Evolutionary conservation across 164 flowering plant genomes (phyloP), one percentile per base, ranked within the genome.

Genomic region (Chloranthus sessilifolius): DNA sequence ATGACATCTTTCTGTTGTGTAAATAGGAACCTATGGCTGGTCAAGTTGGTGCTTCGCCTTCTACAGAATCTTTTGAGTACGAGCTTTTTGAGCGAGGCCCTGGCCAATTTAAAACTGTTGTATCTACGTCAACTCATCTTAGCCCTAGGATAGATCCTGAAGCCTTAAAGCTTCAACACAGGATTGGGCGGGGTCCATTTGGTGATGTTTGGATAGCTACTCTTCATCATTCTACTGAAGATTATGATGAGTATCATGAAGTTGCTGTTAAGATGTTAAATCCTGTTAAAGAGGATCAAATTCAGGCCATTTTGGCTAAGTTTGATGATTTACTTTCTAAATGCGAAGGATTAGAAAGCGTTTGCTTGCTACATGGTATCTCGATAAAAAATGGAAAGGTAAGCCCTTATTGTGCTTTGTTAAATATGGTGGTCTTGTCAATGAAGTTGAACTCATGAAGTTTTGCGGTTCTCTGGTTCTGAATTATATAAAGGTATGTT

Each of bases 161-260:
- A 5, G 59, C 70, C 7, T 47, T 91, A 69, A 83, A 77, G 59
- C 82, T 87, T 24, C 74, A 75, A 35, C 89, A 87, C 36, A 69
- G 96, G 63, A 87, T 91, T 55, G 98, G 98, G 20, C 64, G 87
- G 54, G 98, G 98, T 0, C 70, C 74, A 2, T 80, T 91, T 63
- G 96, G 96, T 37, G 95, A 91, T 71, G 88, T 85, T 58, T 91
- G 95, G 95, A 53, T 83, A 37, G 98, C 89, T 16, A 91, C 96
- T 30, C 86, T 75, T 65, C 95, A 91, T 68, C 82, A 48, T 41
- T 81, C 81, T 4, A 66, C 73, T 21, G 65, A 64, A 27, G 95
- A 81, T 59, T 85, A 68, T 64, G 88, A 91, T 47, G 72, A 77
- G 68, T 72, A 63, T 69, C 96, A 80, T 71, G 98, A 91, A 74